phyloP scores from a whole-genome alignment of 2,329 filamentous ascomycete species.

The Fonsecaea nubica region DNA sequence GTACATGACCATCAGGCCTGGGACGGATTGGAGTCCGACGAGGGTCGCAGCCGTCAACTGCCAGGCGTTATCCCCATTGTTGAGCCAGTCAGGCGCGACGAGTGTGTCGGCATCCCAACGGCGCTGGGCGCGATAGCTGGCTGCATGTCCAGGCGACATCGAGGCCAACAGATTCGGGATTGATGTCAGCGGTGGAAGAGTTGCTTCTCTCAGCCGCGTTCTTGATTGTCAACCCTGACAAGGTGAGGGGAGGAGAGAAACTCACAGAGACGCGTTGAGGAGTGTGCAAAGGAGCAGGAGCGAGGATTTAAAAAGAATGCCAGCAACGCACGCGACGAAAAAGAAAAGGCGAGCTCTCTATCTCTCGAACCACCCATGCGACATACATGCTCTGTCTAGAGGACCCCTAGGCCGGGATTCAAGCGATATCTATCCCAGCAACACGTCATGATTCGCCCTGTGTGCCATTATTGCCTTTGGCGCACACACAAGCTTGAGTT shows the following conservation, averaged over 20 bases:
- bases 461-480: background rate
- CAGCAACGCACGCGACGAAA: constrained; percentile 24
- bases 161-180: background rate
- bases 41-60: constrained; percentile 59
- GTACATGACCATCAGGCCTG: constrained; percentile 58
- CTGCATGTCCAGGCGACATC: constrained; percentile 7
- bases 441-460: constrained; percentile 17
- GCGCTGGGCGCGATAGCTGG: constrained; percentile 12
- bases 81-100: constrained; percentile 45
- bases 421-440: constrained; percentile 30
- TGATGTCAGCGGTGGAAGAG: background rate
- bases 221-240: background rate
- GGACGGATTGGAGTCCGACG: constrained; percentile 58
- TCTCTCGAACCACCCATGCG: constrained; percentile 12
- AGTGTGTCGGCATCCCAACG: constrained; percentile 38
- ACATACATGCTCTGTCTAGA: constrained; percentile 12
- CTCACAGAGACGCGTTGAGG: constrained; percentile 1
- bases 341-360: constrained; percentile 23
- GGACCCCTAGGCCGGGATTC: constrained; percentile 24
- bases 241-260: background rate
- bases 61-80: constrained; percentile 60
- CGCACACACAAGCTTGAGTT: constrained; percentile 9
- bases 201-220: background rate
- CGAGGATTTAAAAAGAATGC: constrained; percentile 17
- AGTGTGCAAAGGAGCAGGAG: background rate